Percentiles rank a stretch among this genome's conserved stretches.
These are phyloP conservation scores for Microbotryum saponariae DNA, from an alignment of 1,284 basidiomycete genomes.

Conservation along the genomic window DNA sequence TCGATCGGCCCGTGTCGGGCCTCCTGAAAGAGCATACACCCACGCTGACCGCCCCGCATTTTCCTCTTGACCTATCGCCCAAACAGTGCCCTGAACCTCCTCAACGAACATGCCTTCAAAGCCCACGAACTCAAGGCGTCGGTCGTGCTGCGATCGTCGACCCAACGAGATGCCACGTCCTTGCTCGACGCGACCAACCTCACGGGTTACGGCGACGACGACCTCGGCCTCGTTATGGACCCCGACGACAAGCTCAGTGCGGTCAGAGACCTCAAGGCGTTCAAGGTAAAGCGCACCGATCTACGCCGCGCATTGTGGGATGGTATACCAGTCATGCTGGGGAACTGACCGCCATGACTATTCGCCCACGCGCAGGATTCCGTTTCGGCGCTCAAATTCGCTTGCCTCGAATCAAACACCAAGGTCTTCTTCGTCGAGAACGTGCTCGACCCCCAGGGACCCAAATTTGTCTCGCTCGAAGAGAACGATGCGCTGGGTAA, in stretches of 20 bases:
- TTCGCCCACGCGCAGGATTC: conserved; percentile 12
- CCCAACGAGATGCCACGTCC: neutral
- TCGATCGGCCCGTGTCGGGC: neutral
- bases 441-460: conserved; percentile 13
- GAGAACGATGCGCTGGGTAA: conserved; percentile 17
- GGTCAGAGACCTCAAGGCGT: conserved; percentile 19
- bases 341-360: neutral
- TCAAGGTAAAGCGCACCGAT: conserved; percentile 16
- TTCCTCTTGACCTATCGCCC: neutral
- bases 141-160: conserved; percentile 11
- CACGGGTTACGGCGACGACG: conserved; percentile 15
- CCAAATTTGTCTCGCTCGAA: conserved; percentile 9
- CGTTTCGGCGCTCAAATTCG: conserved; percentile 31
- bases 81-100: conserved; percentile 1
- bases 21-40: neutral
- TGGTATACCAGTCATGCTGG: neutral
- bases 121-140: conserved; percentile 10
- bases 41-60: conserved; percentile 3
- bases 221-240: conserved; percentile 21
- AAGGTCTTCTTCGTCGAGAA: conserved; percentile 24
- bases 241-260: conserved; percentile 17
- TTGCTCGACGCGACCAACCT: conserved; percentile 13
- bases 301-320: too few species aligned
- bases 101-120: conserved; percentile 9
- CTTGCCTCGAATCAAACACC: conserved; percentile 30